These are phyloP conservation scores for Eragrostis curvula DNA, from an alignment of 176 grass and related monocot genomes.

Conservation along the genomic window DNA sequence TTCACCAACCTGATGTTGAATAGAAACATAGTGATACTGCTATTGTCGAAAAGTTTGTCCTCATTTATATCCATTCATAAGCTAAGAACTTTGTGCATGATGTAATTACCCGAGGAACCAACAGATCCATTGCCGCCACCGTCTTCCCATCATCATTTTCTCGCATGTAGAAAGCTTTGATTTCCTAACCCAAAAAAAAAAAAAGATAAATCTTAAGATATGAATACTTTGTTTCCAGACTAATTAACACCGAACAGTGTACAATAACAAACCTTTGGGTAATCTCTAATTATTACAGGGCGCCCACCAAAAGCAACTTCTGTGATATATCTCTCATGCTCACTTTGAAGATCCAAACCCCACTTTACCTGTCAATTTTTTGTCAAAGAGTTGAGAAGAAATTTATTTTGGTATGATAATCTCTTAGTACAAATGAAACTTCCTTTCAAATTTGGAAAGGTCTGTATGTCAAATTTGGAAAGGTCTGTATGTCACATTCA, in stretches of 20 bases:
- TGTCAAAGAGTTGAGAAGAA: neutral
- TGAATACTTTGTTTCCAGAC: constrained; percentile 8
- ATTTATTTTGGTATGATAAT: neutral
- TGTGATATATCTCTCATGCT: constrained; percentile 98
- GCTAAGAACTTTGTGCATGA: constrained; percentile 18
- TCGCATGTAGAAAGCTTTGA: constrained; percentile 99
- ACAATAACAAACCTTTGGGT: constrained; percentile 75
- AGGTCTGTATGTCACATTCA: neutral
- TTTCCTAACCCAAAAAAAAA: constrained; percentile 64
- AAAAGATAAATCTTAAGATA: neutral
- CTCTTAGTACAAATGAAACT: neutral
- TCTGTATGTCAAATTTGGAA: neutral
- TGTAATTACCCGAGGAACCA: constrained; percentile 86
- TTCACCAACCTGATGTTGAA: constrained; percentile 79
- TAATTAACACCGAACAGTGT: constrained; percentile 18
- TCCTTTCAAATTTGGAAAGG: constrained; percentile 5
- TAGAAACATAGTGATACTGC: constrained; percentile 31
- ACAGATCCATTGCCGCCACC: constrained; percentile 94
- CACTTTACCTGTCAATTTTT: constrained; percentile 72
- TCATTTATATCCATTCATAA: constrained; percentile 20
- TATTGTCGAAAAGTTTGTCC: constrained; percentile 24
- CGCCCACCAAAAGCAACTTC: constrained; percentile 87
- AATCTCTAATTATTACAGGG: constrained; percentile 97
- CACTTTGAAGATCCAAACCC: constrained; percentile 99
- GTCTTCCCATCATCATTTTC: constrained; percentile 95